Conservation (phyloP, 2,329 filamentous ascomycete genomes). For the Nigrograna mackinnonii region DNA sequence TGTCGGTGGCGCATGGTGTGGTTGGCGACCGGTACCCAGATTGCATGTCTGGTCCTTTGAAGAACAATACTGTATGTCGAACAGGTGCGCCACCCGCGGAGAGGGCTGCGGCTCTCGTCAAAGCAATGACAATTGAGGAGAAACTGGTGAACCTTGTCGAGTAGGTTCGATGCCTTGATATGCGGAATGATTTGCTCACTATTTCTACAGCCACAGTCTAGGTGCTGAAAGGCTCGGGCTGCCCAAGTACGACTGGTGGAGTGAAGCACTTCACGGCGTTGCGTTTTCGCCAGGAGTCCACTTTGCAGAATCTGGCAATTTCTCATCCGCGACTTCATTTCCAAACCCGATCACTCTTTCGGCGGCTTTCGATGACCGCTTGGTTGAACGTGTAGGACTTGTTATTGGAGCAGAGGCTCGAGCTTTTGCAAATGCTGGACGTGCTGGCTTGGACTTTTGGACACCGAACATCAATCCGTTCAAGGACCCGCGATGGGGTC, state of each 20-base stretch:
- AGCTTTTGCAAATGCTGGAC: slow-evolving; percentile 65
- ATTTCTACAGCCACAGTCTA: slow-evolving; percentile 1
- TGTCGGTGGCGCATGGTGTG: not conserved
- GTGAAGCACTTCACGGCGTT: slow-evolving; percentile 65
- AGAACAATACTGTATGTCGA: slow-evolving; percentile 55
- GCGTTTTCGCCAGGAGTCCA: slow-evolving; percentile 58
- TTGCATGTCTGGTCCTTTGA: slow-evolving; percentile 54
- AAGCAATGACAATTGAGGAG: slow-evolving; percentile 56
- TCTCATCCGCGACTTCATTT: slow-evolving; percentile 66
- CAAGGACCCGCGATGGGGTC: slow-evolving; percentile 65
- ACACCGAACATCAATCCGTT: slow-evolving; percentile 71
- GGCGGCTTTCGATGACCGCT: slow-evolving; percentile 65
- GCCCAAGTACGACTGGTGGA: slow-evolving; percentile 58
- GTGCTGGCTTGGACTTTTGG: slow-evolving; percentile 60
- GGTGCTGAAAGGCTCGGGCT: slow-evolving; percentile 54
- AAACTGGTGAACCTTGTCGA: slow-evolving; percentile 45
- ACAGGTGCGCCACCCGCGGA: slow-evolving; percentile 39
- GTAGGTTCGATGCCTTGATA: slow-evolving; percentile 49
- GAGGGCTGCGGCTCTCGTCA: slow-evolving; percentile 54
- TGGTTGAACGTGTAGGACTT: slow-evolving; percentile 61
- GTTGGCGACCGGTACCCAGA: slow-evolving; percentile 46
- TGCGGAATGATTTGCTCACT: slow-evolving; percentile 5
- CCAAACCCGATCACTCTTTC: slow-evolving; percentile 66
- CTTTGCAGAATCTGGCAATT: slow-evolving; percentile 56
- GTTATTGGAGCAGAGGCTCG: slow-evolving; percentile 64